A percentile compares a stretch with the other conserved stretches of the same genome.
phyloP scores from a whole-genome alignment of 495 filamentous ascomycete species.

The Tuber magnatum region DNA sequence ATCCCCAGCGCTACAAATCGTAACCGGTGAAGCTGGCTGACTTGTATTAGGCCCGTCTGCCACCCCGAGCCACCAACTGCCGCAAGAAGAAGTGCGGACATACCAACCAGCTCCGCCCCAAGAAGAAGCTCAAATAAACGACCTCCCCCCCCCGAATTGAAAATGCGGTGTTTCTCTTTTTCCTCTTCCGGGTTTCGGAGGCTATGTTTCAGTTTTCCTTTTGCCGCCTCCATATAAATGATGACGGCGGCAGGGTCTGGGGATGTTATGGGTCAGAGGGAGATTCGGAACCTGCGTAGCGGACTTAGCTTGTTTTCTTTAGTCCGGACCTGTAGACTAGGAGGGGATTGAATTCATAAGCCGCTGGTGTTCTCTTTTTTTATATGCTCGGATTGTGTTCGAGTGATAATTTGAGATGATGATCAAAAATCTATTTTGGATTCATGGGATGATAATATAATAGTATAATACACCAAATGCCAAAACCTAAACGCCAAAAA shows the following conservation, averaged over 20 bases:
- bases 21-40: constrained; percentile 18
- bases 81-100: constrained; percentile 99
- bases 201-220: constrained; percentile 7
- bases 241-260: constrained; percentile 3
- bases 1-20: not conserved
- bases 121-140: constrained; percentile 99
- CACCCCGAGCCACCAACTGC: constrained; percentile 98
- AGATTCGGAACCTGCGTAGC: constrained; percentile 8
- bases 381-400: constrained; percentile 10
- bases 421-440: not conserved
- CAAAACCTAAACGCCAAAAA: not conserved
- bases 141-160: constrained; percentile 43
- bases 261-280: constrained; percentile 4
- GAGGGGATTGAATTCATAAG: constrained; percentile 32
- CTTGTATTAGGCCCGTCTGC: constrained; percentile 69
- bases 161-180: constrained; percentile 15
- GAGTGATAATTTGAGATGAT: constrained; percentile 33
- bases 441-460: not conserved
- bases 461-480: not conserved
- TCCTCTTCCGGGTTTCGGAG: constrained; percentile 20
- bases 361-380: constrained; percentile 28
- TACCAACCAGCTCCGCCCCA: constrained; percentile 98
- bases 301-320: constrained; percentile 28
- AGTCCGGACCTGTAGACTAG: constrained; percentile 35
- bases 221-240: constrained; percentile 8